phyloP scores from a whole-genome alignment of 441 rosid species.

The Populus trichocarpa region DNA sequence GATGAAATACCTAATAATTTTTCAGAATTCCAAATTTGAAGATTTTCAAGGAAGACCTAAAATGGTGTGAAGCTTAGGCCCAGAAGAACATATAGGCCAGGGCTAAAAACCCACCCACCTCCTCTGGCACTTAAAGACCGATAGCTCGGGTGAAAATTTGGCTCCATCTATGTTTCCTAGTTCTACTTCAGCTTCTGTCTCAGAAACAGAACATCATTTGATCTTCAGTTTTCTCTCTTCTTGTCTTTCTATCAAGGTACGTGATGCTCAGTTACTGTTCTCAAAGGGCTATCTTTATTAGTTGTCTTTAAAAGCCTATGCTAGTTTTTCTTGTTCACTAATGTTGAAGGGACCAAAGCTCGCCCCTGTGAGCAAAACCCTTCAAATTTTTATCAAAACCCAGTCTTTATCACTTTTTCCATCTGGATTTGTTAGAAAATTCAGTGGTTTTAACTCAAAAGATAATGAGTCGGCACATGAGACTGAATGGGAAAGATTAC shows the following conservation, averaged over 20 bases:
- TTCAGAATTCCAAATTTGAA: not conserved
- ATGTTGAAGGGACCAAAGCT: slow-evolving; percentile 50
- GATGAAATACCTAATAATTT: no score
- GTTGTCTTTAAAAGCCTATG: not conserved
- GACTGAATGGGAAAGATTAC: slow-evolving; percentile 81
- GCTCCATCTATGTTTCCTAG: not conserved
- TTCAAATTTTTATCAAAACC: slow-evolving; percentile 20
- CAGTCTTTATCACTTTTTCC: slow-evolving; percentile 13
- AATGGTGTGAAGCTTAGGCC: not conserved
- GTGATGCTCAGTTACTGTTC: not conserved
- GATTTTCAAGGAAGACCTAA: not conserved
- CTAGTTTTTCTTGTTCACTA: slow-evolving; percentile 12
- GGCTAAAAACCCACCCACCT: not conserved
- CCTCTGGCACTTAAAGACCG: not conserved
- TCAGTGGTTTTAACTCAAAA: not conserved
- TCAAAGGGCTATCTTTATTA: not conserved
- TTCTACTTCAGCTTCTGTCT: not conserved
- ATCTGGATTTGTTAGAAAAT: slow-evolving; percentile 23
- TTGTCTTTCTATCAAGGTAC: not conserved
- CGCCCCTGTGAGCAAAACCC: slow-evolving; percentile 31
- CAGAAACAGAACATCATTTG: not conserved
- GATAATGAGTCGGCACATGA: slow-evolving; percentile 28
- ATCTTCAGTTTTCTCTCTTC: not conserved
- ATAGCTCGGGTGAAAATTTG: not conserved
- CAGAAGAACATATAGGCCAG: not conserved